Conservation (phyloP, 805 yeast species). For the Candida qinlingensis region DNA sequence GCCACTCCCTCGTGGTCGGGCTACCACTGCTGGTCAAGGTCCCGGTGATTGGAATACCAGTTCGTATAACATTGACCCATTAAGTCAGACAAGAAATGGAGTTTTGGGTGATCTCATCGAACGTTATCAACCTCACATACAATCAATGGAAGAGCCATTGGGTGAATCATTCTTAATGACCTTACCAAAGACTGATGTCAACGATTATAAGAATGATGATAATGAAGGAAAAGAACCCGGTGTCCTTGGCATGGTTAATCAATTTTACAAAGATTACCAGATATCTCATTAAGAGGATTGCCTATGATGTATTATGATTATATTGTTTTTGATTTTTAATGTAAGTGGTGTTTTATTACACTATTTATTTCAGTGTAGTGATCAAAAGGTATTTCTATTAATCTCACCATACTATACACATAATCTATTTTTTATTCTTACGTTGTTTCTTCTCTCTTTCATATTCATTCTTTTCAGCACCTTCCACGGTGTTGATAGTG, state of each 20-base stretch:
- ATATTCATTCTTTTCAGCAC: constrained; percentile 89
- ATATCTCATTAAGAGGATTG: constrained; percentile 8
- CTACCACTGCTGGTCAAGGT: constrained; percentile 9
- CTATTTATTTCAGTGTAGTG: neutral
- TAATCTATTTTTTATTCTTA: constrained; percentile 35
- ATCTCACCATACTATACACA: neutral
- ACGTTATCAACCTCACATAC: neutral
- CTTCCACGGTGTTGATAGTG: constrained; percentile 88
- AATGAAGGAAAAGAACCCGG: constrained; percentile 38
- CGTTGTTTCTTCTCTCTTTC: constrained; percentile 77
- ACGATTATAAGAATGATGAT: constrained; percentile 26
- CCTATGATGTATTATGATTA: neutral
- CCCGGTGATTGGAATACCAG: constrained; percentile 10
- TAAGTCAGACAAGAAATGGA: constrained; percentile 1
- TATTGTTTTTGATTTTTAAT: neutral
- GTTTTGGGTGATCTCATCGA: neutral
- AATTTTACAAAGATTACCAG: constrained; percentile 54
- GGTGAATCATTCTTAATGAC: constrained; percentile 41
- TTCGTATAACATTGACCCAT: constrained; percentile 3
- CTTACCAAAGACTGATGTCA: constrained; percentile 31
- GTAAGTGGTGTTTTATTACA: too few species aligned
- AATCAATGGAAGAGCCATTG: constrained; percentile 14
- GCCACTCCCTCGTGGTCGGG: constrained; percentile 5
- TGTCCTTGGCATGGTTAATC: constrained; percentile 76
- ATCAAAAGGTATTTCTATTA: neutral